phyloP scores from a whole-genome alignment of 1,284 basidiomycete genomes.

The Puccinia sorghi region DNA sequence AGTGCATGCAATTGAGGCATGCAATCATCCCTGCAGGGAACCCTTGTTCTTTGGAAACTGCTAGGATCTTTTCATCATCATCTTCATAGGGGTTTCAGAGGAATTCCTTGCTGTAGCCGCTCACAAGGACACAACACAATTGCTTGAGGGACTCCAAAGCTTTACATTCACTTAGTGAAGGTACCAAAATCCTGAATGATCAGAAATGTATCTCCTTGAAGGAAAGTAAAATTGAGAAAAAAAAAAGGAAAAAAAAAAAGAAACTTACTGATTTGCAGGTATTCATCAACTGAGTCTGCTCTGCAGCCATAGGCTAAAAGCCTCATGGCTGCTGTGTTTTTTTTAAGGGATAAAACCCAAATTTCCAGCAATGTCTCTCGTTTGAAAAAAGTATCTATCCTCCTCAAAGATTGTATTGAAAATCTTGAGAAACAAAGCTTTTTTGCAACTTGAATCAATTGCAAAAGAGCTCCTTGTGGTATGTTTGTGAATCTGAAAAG shows the following conservation, averaged over 20 bases:
- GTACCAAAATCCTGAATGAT: too few relatives aligned
- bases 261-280: too few relatives aligned
- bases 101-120: not conserved
- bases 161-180: not conserved
- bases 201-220: too few relatives aligned
- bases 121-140: not conserved
- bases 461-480: too few relatives aligned
- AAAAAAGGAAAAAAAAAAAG: not conserved
- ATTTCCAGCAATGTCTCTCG: too few relatives aligned
- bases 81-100: not conserved
- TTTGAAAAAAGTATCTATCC: too few relatives aligned
- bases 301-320: not conserved
- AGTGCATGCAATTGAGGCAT: slow-evolving; percentile 26
- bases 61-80: not conserved
- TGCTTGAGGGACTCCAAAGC: not conserved
- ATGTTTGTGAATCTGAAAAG: too few relatives aligned
- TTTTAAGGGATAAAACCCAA: too few relatives aligned
- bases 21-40: slow-evolving; percentile 30
- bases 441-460: too few relatives aligned
- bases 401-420: too few relatives aligned
- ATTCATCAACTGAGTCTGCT: not conserved
- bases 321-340: too few relatives aligned
- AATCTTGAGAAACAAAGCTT: too few relatives aligned
- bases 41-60: not conserved
- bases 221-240: slow-evolving; percentile 1